These are phyloP conservation scores for Phytopythium vexans DNA, from an alignment of 352 stramenopile species.

Conservation along the genomic window DNA sequence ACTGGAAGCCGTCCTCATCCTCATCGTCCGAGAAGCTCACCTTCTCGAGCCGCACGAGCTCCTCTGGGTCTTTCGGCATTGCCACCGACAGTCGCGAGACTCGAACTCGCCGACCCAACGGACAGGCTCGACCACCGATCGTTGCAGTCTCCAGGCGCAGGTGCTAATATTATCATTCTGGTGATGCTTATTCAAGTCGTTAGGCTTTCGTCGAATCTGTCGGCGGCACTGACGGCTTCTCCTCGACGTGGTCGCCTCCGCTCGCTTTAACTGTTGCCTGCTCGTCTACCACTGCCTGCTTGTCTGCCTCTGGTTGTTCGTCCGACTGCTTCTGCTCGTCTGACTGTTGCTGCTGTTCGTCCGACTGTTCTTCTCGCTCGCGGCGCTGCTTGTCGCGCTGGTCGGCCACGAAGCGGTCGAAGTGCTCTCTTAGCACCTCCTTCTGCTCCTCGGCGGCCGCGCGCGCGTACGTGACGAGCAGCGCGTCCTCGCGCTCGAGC, in stretches of 20 bases:
- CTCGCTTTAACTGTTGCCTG: conserved; percentile 1
- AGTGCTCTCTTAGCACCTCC: conserved; percentile 59
- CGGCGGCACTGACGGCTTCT: too few relatives aligned
- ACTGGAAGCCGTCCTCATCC: conserved; percentile 81
- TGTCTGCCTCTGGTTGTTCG: conserved; percentile 9
- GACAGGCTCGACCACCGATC: neutral
- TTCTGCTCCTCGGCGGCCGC: conserved; percentile 77
- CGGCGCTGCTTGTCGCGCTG: conserved; percentile 58
- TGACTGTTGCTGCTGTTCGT: conserved; percentile 22
- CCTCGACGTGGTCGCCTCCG: conserved; percentile 5
- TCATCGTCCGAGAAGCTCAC: conserved; percentile 84
- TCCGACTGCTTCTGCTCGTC: conserved; percentile 12
- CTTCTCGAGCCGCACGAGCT: conserved; percentile 85
- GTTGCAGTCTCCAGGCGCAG: neutral
- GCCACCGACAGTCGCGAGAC: neutral
- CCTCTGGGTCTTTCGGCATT: conserved; percentile 36
- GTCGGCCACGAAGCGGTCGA: conserved; percentile 58
- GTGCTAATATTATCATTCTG: conserved; percentile 4
- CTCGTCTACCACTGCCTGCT: conserved; percentile 2
- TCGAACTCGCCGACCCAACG: too few relatives aligned
- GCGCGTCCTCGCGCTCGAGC: conserved; percentile 61
- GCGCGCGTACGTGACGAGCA: conserved; percentile 74
- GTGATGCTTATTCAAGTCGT: neutral
- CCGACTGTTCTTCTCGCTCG: conserved; percentile 16
- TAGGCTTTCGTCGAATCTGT: too few relatives aligned